Conservation (phyloP, 331 rosid genomes). For the Cydonia oblonga region DNA sequence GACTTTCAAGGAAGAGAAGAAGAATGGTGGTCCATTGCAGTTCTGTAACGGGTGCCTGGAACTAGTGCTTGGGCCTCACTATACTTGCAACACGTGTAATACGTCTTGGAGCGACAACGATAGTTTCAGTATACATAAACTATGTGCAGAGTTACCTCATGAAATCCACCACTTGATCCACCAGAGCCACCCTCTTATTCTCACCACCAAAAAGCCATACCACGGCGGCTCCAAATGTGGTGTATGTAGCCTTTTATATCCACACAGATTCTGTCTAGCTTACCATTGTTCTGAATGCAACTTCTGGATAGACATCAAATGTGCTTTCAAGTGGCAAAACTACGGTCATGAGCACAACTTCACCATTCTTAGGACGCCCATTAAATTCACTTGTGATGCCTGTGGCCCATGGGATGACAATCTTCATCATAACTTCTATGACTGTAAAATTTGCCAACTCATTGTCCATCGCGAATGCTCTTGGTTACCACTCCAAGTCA, state of each 20-base stretch:
- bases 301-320: neutral
- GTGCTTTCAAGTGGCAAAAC: neutral
- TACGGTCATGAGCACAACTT: neutral
- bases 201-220: too few species aligned
- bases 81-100: neutral
- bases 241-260: too few species aligned
- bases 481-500: neutral
- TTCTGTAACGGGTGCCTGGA: neutral
- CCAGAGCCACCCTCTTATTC: neutral
- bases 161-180: neutral
- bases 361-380: neutral
- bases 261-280: accelerated
- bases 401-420: neutral
- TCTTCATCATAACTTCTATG: accelerated
- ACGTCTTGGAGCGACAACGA: too few species aligned
- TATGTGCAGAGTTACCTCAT: neutral
- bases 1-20: too few species aligned
- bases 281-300: neutral
- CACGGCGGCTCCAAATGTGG: too few species aligned
- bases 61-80: neutral
- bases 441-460: neutral
- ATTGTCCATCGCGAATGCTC: accelerated
- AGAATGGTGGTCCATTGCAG: too few species aligned
- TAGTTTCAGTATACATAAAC: neutral
- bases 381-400: neutral